These are phyloP conservation scores for Cenchrus purpureus DNA, from an alignment of 176 grass and related monocot species.

Conservation along the genomic window DNA sequence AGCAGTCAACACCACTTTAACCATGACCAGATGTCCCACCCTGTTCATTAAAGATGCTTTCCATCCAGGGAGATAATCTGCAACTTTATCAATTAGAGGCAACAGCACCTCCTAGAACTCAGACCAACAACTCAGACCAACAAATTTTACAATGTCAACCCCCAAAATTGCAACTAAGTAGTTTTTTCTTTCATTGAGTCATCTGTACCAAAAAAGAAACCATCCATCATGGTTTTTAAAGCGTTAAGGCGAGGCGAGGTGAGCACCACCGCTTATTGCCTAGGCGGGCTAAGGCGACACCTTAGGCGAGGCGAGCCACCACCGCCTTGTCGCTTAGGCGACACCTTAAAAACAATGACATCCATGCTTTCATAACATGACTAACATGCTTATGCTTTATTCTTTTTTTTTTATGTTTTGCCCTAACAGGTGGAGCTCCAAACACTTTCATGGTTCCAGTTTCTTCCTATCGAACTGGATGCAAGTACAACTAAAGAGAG, in stretches of 20 bases:
- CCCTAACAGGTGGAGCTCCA: slow-evolving; percentile 80
- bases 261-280: too few species aligned
- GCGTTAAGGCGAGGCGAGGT: too few species aligned
- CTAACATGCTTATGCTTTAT: background rate
- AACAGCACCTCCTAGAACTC: too few species aligned
- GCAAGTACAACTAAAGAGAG: slow-evolving; percentile 62
- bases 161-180: background rate
- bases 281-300: too few species aligned
- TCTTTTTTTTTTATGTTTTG: slow-evolving; percentile 28
- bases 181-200: background rate
- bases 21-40: too few species aligned
- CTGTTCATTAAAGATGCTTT: too few species aligned
- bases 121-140: background rate
- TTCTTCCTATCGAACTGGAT: slow-evolving; percentile 82
- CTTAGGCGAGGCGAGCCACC: too few species aligned
- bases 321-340: too few species aligned
- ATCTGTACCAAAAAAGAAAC: background rate
- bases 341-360: background rate
- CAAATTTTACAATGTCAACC: background rate
- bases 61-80: too few species aligned
- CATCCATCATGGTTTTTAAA: too few species aligned
- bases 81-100: too few species aligned
- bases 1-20: too few species aligned
- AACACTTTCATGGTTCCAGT: slow-evolving; percentile 96
- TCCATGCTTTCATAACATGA: background rate